Base-by-base conservation (phyloP, 257 asterid species). In the Jasminum sambac region DNA sequence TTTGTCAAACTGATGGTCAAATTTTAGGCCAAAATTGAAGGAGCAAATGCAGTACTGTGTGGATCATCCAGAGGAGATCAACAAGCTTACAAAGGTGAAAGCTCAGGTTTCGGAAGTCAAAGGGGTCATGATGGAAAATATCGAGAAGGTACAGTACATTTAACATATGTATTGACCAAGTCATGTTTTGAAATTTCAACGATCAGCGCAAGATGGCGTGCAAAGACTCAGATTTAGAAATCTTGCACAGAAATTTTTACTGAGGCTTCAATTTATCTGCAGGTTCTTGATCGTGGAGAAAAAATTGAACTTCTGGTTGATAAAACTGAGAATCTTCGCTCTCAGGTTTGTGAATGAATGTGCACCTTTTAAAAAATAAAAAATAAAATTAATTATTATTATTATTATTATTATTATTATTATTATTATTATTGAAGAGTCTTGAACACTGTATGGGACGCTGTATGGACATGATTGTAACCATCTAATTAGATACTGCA, bases 61-160 rank as follows among this genome's bases (percentile, higher is more conserved):
- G 76, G 95, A 91, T 80, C 95, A 94, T 76, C 97, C 99, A 25
- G 99, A 94, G 61, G 99, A 94, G 83, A 78, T 94, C 77, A 91
- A 84, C 76, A 94, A 94, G 84, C 81, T 94, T 55, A 63, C 97
- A 2, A 85, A 91, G 85, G 97, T 94, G 84, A 89, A 89, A 84
- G 96, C 97, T 75, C 97, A 91, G 84, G 97, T 94, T 81, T 76
- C 94, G 40, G 97, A 90, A 89, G 98, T 93, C 72, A 93, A 93
- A 74, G 98, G 97, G 65, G 98, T 93, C 78, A 93, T 93, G 98
- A 93, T 90, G 96, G 98, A 93, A 70, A 93, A 93, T 77, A 93
- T 93, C 64, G 98, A 93, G 76, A 93, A 93, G 96, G 98, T 87
- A 71, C 57, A 42, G 60, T 5, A 3, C 26, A 38, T 21, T n/a